phyloP scores from a whole-genome alignment of 805 yeast species.

The Wickerhamomyces bisporus region DNA sequence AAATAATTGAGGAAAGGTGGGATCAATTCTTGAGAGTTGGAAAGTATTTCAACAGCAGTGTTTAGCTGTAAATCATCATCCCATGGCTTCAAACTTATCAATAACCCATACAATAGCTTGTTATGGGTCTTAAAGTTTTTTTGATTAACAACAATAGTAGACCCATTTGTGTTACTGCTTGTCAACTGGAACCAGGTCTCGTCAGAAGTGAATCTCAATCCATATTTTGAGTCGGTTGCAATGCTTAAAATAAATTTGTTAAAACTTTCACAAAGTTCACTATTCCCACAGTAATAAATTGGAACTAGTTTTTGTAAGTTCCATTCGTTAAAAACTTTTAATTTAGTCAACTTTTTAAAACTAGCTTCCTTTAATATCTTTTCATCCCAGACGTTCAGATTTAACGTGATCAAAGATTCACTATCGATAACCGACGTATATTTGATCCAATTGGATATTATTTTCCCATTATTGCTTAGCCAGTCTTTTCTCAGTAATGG shows the following conservation, averaged over 20 bases:
- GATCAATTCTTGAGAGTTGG: conserved; percentile 59
- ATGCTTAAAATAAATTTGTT: conserved; percentile 44
- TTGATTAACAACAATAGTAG: conserved; percentile 40
- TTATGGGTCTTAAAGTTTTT: conserved; percentile 59
- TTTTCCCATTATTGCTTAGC: conserved; percentile 47
- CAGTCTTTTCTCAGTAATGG: conserved; percentile 61
- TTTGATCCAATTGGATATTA: conserved; percentile 66
- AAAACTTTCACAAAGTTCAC: conserved; percentile 33
- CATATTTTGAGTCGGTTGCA: conserved; percentile 44
- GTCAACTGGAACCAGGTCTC: conserved; percentile 44
- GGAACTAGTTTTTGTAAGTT: conserved; percentile 53
- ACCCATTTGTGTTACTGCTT: conserved; percentile 7
- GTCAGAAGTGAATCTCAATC: conserved; percentile 41
- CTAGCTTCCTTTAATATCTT: conserved; percentile 53
- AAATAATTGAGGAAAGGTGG: conserved; percentile 63
- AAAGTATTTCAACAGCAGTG: conserved; percentile 45
- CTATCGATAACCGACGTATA: conserved; percentile 52
- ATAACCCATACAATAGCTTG: conserved; percentile 55
- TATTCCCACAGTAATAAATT: conserved; percentile 38
- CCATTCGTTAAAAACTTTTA: conserved; percentile 75
- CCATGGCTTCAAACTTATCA: conserved; percentile 75
- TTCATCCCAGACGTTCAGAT: conserved; percentile 44
- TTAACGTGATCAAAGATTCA: conserved; percentile 30
- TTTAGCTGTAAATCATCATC: conserved; percentile 61
- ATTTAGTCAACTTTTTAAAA: conserved; percentile 64